Evolutionary conservation across 192 early-diverging fungal genomes (phyloP).

Genomic region (Gryganskiella cystojenkinii): DNA sequence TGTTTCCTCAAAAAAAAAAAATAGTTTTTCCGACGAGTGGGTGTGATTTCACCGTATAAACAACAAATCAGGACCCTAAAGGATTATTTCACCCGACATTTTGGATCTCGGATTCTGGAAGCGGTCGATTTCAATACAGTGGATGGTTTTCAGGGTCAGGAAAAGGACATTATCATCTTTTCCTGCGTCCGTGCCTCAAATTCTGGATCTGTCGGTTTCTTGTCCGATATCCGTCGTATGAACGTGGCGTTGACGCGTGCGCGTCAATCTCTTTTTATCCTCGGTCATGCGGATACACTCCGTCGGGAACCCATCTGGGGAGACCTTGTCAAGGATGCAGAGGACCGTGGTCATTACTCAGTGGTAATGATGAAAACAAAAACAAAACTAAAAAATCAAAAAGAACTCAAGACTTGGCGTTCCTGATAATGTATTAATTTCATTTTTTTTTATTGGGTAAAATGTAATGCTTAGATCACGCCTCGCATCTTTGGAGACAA

Average conservation of each 20-base stretch:
- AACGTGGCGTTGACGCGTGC: constrained; percentile 93
- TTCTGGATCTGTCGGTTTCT: constrained; percentile 78
- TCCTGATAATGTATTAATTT: too few species aligned
- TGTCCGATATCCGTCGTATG: constrained; percentile 88
- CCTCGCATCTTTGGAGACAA: constrained; percentile 25
- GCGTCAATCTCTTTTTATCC: constrained; percentile 81
- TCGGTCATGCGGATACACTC: constrained; percentile 78
- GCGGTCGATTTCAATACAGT: constrained; percentile 94
- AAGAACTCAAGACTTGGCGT: too few species aligned
- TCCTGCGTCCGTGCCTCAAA: constrained; percentile 86
- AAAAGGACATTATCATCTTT: constrained; percentile 97
- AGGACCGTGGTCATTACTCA: constrained; percentile 50
- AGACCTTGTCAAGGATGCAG: constrained; percentile 76
- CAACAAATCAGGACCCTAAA: constrained; percentile 80
- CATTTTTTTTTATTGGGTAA: not conserved
- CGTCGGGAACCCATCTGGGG: constrained; percentile 75
- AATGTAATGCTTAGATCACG: constrained; percentile 9
- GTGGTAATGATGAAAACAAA: constrained; percentile 28
- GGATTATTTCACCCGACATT: constrained; percentile 69
- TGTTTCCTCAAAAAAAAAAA: too few species aligned
- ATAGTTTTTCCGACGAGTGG: constrained; percentile 76
- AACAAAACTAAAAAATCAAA: not conserved
- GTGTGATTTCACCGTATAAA: constrained; percentile 96
- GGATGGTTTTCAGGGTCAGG: constrained; percentile 97
- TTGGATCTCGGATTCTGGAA: constrained; percentile 71